Percentiles rank a stretch among this genome's conserved stretches.
Evolutionary conservation across 2,329 filamentous ascomycete species (phyloP).

Genomic region (Calonectria hawksworthii): DNA sequence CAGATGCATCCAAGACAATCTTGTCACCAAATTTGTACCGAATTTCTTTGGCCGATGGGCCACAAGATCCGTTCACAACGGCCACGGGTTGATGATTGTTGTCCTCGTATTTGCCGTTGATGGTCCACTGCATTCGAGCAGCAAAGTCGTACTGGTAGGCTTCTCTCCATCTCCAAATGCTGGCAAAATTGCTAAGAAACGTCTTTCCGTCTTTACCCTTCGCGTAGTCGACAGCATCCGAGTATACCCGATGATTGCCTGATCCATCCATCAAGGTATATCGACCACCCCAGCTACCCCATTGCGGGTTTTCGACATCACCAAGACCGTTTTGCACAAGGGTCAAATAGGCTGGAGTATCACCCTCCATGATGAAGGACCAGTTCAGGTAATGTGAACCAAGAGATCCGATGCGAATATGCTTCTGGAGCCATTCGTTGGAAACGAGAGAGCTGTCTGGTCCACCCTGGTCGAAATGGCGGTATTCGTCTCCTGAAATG

Average conservation of each 20-base stretch:
- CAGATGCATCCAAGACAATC: not conserved
- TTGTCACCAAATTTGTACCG: not conserved
- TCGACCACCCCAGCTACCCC: slow-evolving; percentile 1
- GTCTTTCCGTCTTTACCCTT: slow-evolving; percentile 40
- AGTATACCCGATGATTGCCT: not conserved
- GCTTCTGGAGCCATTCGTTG: not conserved
- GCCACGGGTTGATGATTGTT: not conserved
- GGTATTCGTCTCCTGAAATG: not conserved
- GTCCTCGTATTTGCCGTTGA: slow-evolving; percentile 19
- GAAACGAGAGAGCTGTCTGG: not conserved
- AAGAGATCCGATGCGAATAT: not conserved
- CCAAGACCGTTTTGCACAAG: slow-evolving; percentile 1
- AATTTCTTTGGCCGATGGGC: not conserved
- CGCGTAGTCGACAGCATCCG: not conserved
- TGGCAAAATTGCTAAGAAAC: slow-evolving; percentile 49
- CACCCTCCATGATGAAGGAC: slow-evolving; percentile 1
- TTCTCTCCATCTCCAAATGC: slow-evolving; percentile 59
- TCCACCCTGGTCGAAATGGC: not conserved
- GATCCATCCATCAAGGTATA: not conserved
- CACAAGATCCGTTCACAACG: not conserved
- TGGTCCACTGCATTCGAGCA: slow-evolving; percentile 57
- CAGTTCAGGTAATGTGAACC: not conserved
- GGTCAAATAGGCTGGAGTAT: not conserved
- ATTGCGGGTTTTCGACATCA: not conserved
- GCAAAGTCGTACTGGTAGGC: slow-evolving; percentile 59